Conservation (phyloP, 495 filamentous ascomycete species). For the Cudoniella acicularis region DNA sequence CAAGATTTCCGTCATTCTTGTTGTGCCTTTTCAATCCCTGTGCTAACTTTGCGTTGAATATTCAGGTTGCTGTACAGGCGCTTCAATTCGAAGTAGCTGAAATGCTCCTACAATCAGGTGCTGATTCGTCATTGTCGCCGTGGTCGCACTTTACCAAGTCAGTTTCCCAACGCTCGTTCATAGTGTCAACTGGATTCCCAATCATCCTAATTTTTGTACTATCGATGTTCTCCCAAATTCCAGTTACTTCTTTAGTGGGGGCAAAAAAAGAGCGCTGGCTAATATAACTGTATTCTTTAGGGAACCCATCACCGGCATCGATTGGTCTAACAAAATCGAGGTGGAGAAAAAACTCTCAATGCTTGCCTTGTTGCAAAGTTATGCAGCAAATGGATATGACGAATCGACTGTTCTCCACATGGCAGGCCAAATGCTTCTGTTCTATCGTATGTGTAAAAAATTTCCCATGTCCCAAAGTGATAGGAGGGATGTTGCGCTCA, state of each 20-base stretch:
- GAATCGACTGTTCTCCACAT: background rate
- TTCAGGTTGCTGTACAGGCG: slow-evolving; percentile 5
- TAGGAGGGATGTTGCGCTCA: background rate
- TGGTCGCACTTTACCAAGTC: background rate
- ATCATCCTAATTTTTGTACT: no score
- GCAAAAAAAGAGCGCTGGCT: no score
- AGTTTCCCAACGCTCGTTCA: no score
- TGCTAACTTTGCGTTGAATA: background rate
- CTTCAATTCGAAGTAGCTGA: slow-evolving; percentile 5
- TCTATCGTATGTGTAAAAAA: slow-evolving; percentile 3
- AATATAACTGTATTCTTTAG: no score
- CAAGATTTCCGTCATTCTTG: background rate
- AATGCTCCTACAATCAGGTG: slow-evolving; percentile 7
- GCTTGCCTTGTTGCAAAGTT: slow-evolving; percentile 1
- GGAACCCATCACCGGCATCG: background rate
- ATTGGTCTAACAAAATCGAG: background rate
- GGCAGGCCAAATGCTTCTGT: background rate
- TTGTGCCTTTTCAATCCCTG: background rate
- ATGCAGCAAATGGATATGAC: background rate
- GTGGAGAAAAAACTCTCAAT: slow-evolving; percentile 7
- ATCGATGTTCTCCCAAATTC: no score
- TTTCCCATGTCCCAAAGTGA: background rate
- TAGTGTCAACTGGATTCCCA: no score
- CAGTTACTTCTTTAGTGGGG: no score
- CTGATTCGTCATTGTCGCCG: background rate